Percentiles rank a stretch among this genome's conserved stretches.
phyloP scores from a whole-genome alignment of 2,329 filamentous ascomycete genomes.

The Talaromyces verruculosus region DNA sequence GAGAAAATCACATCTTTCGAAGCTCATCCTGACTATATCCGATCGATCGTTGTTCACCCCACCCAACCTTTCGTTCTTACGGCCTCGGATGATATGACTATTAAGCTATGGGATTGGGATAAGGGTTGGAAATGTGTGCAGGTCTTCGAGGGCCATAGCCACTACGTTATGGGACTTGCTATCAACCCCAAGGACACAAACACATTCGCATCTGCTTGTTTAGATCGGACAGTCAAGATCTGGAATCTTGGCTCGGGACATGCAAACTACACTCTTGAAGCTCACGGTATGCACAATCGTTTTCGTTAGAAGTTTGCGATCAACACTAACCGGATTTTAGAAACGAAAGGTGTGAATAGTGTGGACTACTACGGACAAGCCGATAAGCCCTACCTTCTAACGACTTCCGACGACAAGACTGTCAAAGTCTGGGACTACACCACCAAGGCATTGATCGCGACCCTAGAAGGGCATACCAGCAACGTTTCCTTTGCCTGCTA shows the following conservation, averaged over 20 bases:
- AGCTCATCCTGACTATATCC: conserved; percentile 97
- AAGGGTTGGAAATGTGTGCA: conserved; percentile 97
- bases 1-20: conserved; percentile 98
- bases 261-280: conserved; percentile 94
- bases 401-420: conserved; percentile 92
- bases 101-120: conserved; percentile 99
- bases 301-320: background rate
- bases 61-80: conserved; percentile 94
- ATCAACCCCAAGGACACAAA: conserved; percentile 98
- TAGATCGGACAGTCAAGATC: conserved; percentile 96
- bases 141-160: conserved; percentile 92
- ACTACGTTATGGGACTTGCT: conserved; percentile 94
- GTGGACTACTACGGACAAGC: conserved; percentile 79
- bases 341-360: conserved; percentile 96
- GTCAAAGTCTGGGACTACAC: conserved; percentile 99
- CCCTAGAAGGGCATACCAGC: conserved; percentile 92
- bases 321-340: conserved; percentile 9
- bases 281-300: conserved; percentile 58
- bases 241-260: conserved; percentile 94
- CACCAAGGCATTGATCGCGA: conserved; percentile 94
- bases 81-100: conserved; percentile 97
- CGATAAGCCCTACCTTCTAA: conserved; percentile 82
- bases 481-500: conserved; percentile 99
- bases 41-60: conserved; percentile 92
- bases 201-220: conserved; percentile 86